Conservation (phyloP, 805 yeast genomes). For the Priceomyces melissophilus region DNA sequence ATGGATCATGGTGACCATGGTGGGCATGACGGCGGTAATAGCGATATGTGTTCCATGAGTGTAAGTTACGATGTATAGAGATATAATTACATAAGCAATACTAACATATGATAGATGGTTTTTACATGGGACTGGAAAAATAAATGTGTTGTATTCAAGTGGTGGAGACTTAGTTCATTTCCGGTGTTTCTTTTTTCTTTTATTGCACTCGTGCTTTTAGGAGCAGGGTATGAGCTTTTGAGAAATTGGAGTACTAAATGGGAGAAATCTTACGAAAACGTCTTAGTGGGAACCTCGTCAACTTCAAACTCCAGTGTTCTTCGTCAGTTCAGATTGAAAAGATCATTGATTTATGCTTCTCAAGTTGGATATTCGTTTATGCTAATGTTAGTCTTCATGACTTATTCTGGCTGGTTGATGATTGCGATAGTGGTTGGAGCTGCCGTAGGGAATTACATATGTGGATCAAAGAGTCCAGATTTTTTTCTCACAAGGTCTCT, state of each 20-base stretch:
- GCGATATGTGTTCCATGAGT: slow-evolving; percentile 52
- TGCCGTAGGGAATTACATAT: slow-evolving; percentile 59
- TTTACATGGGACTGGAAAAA: slow-evolving; percentile 77
- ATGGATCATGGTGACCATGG: slow-evolving; percentile 11
- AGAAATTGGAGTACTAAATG: slow-evolving; percentile 27
- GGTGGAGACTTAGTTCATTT: slow-evolving; percentile 73
- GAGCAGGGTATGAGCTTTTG: slow-evolving; percentile 62
- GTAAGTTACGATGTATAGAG: slow-evolving; percentile 20
- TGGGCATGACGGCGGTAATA: slow-evolving; percentile 13
- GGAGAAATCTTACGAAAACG: slow-evolving; percentile 17
- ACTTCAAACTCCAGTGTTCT: slow-evolving; percentile 5
- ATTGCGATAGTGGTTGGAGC: slow-evolving; percentile 71
- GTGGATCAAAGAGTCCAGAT: slow-evolving; percentile 35
- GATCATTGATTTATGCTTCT: slow-evolving; percentile 51
- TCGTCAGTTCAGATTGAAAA: slow-evolving; percentile 21
- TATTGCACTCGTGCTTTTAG: slow-evolving; percentile 43
- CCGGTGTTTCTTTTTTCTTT: slow-evolving; percentile 52
- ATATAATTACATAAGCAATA: neutral
- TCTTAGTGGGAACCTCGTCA: slow-evolving; percentile 9
- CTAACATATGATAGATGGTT: slow-evolving; percentile 44
- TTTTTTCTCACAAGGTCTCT: slow-evolving; percentile 15
- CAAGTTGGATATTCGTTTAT: slow-evolving; percentile 70
- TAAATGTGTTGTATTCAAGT: slow-evolving; percentile 66
- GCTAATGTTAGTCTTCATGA: slow-evolving; percentile 81
- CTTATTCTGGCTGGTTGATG: slow-evolving; percentile 85